A percentile compares a stretch with the other conserved stretches of the same genome.
These are phyloP conservation scores for Parathielavia appendiculata DNA, from an alignment of 495 filamentous ascomycete species.

Conservation along the genomic window DNA sequence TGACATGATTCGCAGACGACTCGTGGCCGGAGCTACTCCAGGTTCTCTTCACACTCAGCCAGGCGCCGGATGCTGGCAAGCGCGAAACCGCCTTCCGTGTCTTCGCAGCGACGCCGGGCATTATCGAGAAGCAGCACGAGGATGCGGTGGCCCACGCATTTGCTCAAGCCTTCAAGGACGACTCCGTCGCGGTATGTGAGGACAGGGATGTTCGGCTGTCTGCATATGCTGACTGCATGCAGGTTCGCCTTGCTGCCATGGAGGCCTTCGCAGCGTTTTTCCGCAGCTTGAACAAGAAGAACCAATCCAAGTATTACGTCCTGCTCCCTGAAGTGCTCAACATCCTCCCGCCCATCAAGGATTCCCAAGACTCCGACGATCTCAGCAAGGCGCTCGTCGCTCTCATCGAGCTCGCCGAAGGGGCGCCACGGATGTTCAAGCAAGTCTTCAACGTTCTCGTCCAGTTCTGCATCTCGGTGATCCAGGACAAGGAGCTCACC, in stretches of 20 bases:
- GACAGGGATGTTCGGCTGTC: background rate
- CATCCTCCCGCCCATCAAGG: slow-evolving; percentile 88
- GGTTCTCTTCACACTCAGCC: slow-evolving; percentile 80
- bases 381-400: slow-evolving; percentile 83
- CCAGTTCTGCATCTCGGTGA: slow-evolving; percentile 82
- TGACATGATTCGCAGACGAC: slow-evolving; percentile 53
- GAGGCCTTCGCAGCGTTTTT: slow-evolving; percentile 96
- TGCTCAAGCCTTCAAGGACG: slow-evolving; percentile 85
- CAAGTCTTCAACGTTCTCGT: slow-evolving; percentile 83
- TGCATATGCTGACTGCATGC: slow-evolving; percentile 3
- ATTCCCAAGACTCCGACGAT: slow-evolving; percentile 78
- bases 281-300: slow-evolving; percentile 78
- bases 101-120: slow-evolving; percentile 88
- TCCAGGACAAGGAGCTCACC: slow-evolving; percentile 90
- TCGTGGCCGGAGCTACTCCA: slow-evolving; percentile 88
- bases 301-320: slow-evolving; percentile 76
- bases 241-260: slow-evolving; percentile 89
- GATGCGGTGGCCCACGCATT: slow-evolving; percentile 80
- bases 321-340: slow-evolving; percentile 87
- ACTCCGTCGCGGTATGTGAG: slow-evolving; percentile 62
- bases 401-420: slow-evolving; percentile 88
- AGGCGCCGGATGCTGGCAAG: slow-evolving; percentile 70
- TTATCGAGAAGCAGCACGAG: slow-evolving; percentile 95
- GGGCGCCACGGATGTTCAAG: slow-evolving; percentile 95
- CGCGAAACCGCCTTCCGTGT: slow-evolving; percentile 90